Evolutionary conservation across 441 rosid species (phyloP).

Genomic region (Populus hybrid): DNA sequence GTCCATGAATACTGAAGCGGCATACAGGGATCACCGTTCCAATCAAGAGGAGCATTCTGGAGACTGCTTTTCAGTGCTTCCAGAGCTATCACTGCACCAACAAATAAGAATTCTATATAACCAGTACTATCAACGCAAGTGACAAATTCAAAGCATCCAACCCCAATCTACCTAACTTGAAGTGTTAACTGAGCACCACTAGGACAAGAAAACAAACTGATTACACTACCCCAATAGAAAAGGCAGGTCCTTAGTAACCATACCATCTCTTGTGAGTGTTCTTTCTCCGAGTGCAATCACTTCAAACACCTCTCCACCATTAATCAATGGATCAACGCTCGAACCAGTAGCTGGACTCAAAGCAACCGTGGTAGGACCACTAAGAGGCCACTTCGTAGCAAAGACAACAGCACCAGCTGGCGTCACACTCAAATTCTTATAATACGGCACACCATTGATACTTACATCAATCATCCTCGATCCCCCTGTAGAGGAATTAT

Average conservation of each 20-base stretch:
- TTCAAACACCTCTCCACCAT: conserved; percentile 75
- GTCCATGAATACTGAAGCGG: conserved; percentile 72
- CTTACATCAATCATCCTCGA: conserved; percentile 49
- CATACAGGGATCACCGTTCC: conserved; percentile 89
- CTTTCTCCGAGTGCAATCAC: conserved; percentile 47
- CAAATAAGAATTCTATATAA: conserved; percentile 4
- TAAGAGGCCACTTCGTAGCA: conserved; percentile 65
- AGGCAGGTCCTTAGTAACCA: conserved; percentile 1
- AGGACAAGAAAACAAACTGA: neutral
- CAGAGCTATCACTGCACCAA: conserved; percentile 53
- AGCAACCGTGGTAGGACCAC: conserved; percentile 49
- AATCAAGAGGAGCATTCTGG: conserved; percentile 58
- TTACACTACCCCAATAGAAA: neutral
- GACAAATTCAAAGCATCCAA: neutral
- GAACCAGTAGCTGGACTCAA: conserved; percentile 57
- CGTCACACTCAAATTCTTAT: conserved; percentile 51
- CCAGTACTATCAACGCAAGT: too few species aligned
- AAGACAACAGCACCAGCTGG: conserved; percentile 57
- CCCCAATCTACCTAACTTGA: neutral
- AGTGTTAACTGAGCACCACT: neutral
- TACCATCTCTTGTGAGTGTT: conserved; percentile 90
- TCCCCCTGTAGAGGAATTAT: conserved; percentile 31
- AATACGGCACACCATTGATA: conserved; percentile 58
- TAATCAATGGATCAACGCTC: conserved; percentile 53
- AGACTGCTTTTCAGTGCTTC: conserved; percentile 43